These are phyloP conservation scores for Neophaeococcomyces aloes DNA, from an alignment of 2,329 filamentous ascomycete species.

Conservation along the genomic window DNA sequence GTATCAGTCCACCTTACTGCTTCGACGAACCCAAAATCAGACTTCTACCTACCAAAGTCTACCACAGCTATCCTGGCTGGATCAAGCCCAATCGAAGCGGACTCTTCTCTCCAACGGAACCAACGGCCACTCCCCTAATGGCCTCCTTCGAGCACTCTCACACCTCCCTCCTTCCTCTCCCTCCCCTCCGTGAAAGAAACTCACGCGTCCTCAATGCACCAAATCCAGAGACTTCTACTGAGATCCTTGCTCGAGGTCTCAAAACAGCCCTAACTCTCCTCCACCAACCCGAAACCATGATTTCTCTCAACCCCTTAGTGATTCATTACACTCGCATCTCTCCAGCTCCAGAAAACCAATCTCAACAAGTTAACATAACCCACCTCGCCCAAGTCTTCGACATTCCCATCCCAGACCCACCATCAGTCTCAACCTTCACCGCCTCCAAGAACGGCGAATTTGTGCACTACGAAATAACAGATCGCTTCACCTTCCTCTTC, in stretches of 20 bases:
- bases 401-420: not conserved
- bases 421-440: not conserved
- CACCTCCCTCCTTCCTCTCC: constrained; percentile 16
- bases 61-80: no score
- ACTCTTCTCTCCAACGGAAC: not conserved
- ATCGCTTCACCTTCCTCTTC: constrained; percentile 15
- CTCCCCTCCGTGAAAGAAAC: constrained; percentile 15
- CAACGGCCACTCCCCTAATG: constrained; percentile 1
- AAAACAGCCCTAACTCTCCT: constrained; percentile 13
- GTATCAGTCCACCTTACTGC: no score
- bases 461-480: constrained; percentile 19
- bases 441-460: constrained; percentile 9
- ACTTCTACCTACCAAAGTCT: no score
- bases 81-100: no score
- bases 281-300: constrained; percentile 12
- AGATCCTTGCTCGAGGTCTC: constrained; percentile 12
- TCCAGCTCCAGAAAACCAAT: constrained; percentile 7
- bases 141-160: constrained; percentile 6
- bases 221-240: constrained; percentile 6
- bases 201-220: constrained; percentile 12
- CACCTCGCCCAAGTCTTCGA: constrained; percentile 6
- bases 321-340: constrained; percentile 13
- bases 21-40: no score
- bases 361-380: constrained; percentile 7
- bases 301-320: constrained; percentile 7